These are phyloP conservation scores for Apophysomyces ossiformis DNA, from an alignment of 371 early-diverging fungal genomes.

Conservation along the genomic window DNA sequence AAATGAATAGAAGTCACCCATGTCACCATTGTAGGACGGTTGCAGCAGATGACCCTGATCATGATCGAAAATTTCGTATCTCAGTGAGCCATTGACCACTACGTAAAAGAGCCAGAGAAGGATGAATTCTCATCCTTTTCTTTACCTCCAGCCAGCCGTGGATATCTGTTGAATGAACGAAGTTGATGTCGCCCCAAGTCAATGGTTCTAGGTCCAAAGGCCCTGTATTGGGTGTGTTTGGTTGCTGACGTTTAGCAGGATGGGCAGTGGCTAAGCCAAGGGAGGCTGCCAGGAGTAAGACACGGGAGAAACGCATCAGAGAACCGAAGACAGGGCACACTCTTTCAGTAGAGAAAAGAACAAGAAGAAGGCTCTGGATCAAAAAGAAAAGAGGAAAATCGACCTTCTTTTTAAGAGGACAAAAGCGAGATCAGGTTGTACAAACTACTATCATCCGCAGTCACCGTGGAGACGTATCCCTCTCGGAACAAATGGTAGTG, in stretches of 20 bases:
- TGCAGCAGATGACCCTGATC: constrained; percentile 46
- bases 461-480: no score
- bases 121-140: background rate
- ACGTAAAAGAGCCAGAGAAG: background rate
- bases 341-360: background rate
- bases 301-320: constrained; percentile 1
- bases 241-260: constrained; percentile 33
- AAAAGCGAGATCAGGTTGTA: background rate
- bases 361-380: background rate
- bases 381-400: background rate
- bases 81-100: background rate
- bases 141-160: constrained; percentile 49
- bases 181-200: constrained; percentile 56
- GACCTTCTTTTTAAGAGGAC: constrained; percentile 29
- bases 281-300: constrained; percentile 7
- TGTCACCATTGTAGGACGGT: constrained; percentile 52
- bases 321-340: background rate
- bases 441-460: background rate
- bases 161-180: constrained; percentile 57
- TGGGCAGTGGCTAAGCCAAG: background rate
- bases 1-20: constrained; percentile 64
- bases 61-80: background rate
- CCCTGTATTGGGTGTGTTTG: constrained; percentile 32
- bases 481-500: background rate
- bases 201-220: constrained; percentile 38